Base-by-base conservation (phyloP, 495 filamentous ascomycete species). In the Evernia prunastri region DNA sequence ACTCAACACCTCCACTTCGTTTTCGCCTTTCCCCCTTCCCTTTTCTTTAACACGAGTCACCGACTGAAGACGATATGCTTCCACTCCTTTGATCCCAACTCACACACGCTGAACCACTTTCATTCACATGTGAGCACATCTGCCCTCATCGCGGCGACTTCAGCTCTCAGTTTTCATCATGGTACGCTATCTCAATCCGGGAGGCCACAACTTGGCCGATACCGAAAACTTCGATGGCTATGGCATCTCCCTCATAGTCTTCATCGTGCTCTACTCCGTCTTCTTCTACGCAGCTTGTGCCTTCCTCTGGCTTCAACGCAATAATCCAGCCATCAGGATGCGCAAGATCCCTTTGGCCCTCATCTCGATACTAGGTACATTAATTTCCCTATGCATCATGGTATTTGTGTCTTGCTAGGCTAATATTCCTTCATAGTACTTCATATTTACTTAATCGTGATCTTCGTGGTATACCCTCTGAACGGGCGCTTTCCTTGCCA, bases 371-470 rank as follows among this genome's bases (percentile, higher is more conserved):
- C 66, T 78, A 18, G n/a, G n/a, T n/a, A n/a, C n/a, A n/a, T n/a
- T n/a, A n/a, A n/a, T n/a, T n/a, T n/a, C n/a, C n/a, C n/a, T n/a
- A n/a, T n/a, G n/a, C n/a, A n/a, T n/a, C n/a, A n/a, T n/a, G n/a
- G n/a, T n/a, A n/a, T n/a, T n/a, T n/a, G n/a, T n/a, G n/a, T n/a
- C n/a, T n/a, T n/a, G n/a, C n/a, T n/a, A n/a, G n/a, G n/a, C n/a
- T n/a, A n/a, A n/a, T n/a, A n/a, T n/a, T n/a, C n/a, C n/a, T n/a
- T n/a, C n/a, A n/a, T n/a, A n/a, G 75, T 87, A 39, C 79, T 89
- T 35, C 88, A 91, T 68, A 66, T 87, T 33, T 91, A 90, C 76
- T 80, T 82, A 69, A 67, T 80, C 47, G 72, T 81, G 17, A 79
- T 84, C 51, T 79, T 89, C 66, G 76, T 87, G 37, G 84, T 81